Evolutionary conservation across 2,329 filamentous ascomycete species (phyloP).

Genomic region (Penicillium sp.): DNA sequence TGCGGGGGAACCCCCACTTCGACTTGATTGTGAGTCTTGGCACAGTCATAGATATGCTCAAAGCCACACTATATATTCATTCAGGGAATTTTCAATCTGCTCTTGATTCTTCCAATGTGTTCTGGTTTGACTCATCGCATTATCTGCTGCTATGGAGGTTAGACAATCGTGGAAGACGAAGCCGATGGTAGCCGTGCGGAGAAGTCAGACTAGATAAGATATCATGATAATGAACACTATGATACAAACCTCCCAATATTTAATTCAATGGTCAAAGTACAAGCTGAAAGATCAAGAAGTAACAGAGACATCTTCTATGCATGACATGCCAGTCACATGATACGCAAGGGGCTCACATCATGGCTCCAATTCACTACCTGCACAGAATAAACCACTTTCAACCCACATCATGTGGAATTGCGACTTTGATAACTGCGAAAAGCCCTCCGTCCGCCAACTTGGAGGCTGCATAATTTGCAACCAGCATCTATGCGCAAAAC

Average conservation of each 20-base stretch:
- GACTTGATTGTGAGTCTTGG: not conserved
- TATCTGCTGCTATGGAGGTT: not conserved
- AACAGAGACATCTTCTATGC: too few species aligned
- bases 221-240: not conserved
- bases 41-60: not conserved
- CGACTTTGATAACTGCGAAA: conserved; percentile 33
- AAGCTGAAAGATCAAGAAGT: not conserved
- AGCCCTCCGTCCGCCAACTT: conserved; percentile 34
- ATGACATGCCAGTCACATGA: not conserved
- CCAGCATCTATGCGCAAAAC: conserved; percentile 39
- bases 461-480: conserved; percentile 43
- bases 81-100: not conserved
- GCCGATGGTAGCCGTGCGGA: not conserved
- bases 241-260: not conserved
- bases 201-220: not conserved
- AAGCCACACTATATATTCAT: not conserved
- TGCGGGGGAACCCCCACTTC: not conserved
- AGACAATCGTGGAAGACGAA: not conserved
- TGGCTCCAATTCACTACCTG: not conserved
- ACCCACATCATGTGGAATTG: conserved; percentile 34
- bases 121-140: not conserved
- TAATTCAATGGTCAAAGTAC: too few species aligned
- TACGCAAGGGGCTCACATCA: not conserved
- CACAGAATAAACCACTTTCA: not conserved
- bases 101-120: not conserved